Evolutionary conservation across 2,329 filamentous ascomycete genomes (phyloP).

Genomic region (Huntiella abstrusa): DNA sequence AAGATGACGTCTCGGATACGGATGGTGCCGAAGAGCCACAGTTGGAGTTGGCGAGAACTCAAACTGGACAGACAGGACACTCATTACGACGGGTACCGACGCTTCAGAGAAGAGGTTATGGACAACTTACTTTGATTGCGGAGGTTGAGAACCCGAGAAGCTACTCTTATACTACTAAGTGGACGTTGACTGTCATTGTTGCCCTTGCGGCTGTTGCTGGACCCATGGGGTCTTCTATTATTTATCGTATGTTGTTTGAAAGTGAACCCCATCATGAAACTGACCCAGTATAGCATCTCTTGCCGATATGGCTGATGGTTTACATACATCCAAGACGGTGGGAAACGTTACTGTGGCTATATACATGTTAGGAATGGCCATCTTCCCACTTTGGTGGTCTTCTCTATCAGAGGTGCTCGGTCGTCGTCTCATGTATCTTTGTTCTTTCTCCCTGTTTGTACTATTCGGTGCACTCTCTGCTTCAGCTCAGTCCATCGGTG

Average conservation of each 20-base stretch:
- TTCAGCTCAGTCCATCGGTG: slow-evolving; percentile 47
- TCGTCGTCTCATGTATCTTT: slow-evolving; percentile 58
- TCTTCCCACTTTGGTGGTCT: slow-evolving; percentile 77
- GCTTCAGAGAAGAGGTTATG: slow-evolving; percentile 3
- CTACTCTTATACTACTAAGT: slow-evolving; percentile 59
- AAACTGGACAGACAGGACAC: slow-evolving; percentile 5
- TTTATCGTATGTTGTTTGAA: slow-evolving; percentile 48
- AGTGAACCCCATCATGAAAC: neutral
- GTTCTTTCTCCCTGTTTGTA: slow-evolving; percentile 53
- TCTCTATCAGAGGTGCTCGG: slow-evolving; percentile 58
- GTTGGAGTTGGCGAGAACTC: neutral
- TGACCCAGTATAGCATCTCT: slow-evolving; percentile 38
- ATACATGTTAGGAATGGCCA: slow-evolving; percentile 68
- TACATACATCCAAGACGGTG: slow-evolving; percentile 43
- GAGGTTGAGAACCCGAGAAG: slow-evolving; percentile 62
- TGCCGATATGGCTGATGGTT: slow-evolving; percentile 38
- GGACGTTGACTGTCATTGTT: slow-evolving; percentile 63
- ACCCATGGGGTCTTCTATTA: slow-evolving; percentile 68
- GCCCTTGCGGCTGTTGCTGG: slow-evolving; percentile 59
- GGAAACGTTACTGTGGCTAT: slow-evolving; percentile 60
- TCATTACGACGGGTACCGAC: slow-evolving; percentile 5
- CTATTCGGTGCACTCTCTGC: slow-evolving; percentile 53
- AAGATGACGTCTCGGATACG: neutral
- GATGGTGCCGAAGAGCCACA: neutral
- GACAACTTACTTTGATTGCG: slow-evolving; percentile 28